phyloP scores from a whole-genome alignment of 139 green algal species.

The Picochlorum sp. region DNA sequence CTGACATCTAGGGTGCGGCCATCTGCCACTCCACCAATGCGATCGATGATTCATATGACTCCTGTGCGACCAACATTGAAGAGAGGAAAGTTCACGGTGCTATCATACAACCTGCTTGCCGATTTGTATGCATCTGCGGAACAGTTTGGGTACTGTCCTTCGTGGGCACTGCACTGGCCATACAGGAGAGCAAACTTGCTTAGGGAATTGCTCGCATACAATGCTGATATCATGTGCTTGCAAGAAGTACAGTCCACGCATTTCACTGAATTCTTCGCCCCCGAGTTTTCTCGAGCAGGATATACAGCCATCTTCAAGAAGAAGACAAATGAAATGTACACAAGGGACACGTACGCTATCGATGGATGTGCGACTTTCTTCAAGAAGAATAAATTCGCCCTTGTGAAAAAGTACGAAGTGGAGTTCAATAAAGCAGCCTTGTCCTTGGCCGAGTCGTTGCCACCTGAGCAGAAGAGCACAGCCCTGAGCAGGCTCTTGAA shows the following conservation, averaged over 20 bases:
- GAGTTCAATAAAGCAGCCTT: slow-evolving; percentile 99
- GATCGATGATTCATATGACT: slow-evolving; percentile 64
- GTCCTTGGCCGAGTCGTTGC: slow-evolving; percentile 73
- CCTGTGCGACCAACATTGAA: slow-evolving; percentile 15
- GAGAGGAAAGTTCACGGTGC: slow-evolving; percentile 76
- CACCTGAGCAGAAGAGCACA: slow-evolving; percentile 83
- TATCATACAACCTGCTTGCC: slow-evolving; percentile 95
- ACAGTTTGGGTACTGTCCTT: slow-evolving; percentile 72
- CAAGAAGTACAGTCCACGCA: slow-evolving; percentile 94
- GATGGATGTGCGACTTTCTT: slow-evolving; percentile 99
- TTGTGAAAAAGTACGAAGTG: slow-evolving; percentile 99
- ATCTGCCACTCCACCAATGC: slow-evolving; percentile 54
- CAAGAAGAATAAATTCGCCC: slow-evolving; percentile 69
- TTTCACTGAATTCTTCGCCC: slow-evolving; percentile 60
- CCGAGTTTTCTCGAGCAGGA: slow-evolving; percentile 76
- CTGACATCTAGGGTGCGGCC: slow-evolving; percentile 70
- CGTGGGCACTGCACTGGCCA: slow-evolving; percentile 85
- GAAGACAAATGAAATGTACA: slow-evolving; percentile 93
- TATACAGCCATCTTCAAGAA: slow-evolving; percentile 98
- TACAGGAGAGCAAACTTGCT: slow-evolving; percentile 92
- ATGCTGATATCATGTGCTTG: slow-evolving; percentile 92
- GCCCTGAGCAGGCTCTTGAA: slow-evolving; percentile 92
- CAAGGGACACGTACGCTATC: slow-evolving; percentile 69
- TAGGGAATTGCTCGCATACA: slow-evolving; percentile 78
- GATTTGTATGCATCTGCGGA: slow-evolving; percentile 94